Conservation (phyloP, 805 yeast species). For the Kazachstania martiniae region DNA sequence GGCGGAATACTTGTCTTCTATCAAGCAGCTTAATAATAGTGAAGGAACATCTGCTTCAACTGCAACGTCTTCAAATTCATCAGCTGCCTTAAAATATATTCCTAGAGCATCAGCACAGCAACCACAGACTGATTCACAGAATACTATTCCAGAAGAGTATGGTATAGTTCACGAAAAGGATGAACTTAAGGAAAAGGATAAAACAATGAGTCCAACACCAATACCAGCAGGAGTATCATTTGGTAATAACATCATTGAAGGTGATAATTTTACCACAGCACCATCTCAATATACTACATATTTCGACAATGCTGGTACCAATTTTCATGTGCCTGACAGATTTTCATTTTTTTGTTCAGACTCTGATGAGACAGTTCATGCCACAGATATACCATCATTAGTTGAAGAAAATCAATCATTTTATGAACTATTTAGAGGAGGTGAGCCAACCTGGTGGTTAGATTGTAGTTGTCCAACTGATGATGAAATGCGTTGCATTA, state of each 20-base stretch:
- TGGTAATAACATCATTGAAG: constrained; percentile 27
- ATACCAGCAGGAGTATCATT: constrained; percentile 28
- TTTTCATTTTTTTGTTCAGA: constrained; percentile 77
- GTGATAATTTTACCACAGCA: constrained; percentile 1
- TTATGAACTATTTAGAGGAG: constrained; percentile 56
- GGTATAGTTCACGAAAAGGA: background rate
- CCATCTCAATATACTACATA: background rate
- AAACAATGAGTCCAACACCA: background rate
- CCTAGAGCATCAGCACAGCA: constrained; percentile 29
- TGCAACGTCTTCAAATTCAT: constrained; percentile 33
- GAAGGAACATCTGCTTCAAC: constrained; percentile 27
- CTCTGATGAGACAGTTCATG: constrained; percentile 78
- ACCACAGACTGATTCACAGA: background rate
- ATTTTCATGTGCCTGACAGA: constrained; percentile 48
- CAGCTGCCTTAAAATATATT: constrained; percentile 54
- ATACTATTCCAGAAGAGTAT: background rate
- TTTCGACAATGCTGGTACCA: constrained; percentile 1
- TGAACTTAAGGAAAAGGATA: background rate
- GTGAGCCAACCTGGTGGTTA: constrained; percentile 88
- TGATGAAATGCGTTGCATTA: constrained; percentile 81
- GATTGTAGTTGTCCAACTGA: constrained; percentile 93
- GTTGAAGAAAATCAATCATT: constrained; percentile 55
- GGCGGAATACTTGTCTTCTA: constrained; percentile 27
- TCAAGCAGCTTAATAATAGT: background rate
- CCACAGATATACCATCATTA: constrained; percentile 75